These are phyloP conservation scores for Thraustochytrium sp. DNA, from an alignment of 352 stramenopile genomes.

Conservation along the genomic window DNA sequence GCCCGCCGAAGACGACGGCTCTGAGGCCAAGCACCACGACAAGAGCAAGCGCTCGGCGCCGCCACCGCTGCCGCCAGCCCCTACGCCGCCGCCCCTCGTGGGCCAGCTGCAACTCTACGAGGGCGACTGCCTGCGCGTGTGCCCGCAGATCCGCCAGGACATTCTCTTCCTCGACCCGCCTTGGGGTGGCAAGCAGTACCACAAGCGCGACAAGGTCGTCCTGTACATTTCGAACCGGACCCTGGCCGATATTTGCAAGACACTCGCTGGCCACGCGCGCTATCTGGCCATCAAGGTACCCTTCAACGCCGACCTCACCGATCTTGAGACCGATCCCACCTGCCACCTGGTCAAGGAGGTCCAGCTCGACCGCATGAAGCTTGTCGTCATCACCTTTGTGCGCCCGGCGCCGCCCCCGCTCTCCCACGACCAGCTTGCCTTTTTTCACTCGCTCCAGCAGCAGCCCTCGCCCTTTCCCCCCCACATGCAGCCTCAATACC, in stretches of 20 bases:
- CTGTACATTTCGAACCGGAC: constrained; percentile 20
- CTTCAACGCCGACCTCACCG: constrained; percentile 44
- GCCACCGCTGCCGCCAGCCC: not conserved
- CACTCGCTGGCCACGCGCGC: constrained; percentile 7
- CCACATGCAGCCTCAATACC: too few relatives aligned
- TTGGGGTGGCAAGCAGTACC: constrained; percentile 45
- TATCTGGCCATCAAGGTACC: constrained; percentile 48
- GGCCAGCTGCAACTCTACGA: not conserved
- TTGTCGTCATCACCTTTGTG: constrained; percentile 15
- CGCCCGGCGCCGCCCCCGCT: too few relatives aligned
- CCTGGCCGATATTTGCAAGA: constrained; percentile 41
- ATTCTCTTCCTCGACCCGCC: constrained; percentile 47
- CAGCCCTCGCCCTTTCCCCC: too few relatives aligned
- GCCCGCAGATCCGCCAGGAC: constrained; percentile 29
- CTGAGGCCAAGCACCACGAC: not conserved
- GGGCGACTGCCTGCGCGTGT: constrained; percentile 44
- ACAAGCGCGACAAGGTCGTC: constrained; percentile 43
- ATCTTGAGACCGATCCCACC: not conserved
- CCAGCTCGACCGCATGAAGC: constrained; percentile 33
- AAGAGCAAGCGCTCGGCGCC: too few relatives aligned
- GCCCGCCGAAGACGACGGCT: not conserved
- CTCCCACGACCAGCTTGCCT: constrained; percentile 24
- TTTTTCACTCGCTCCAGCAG: constrained; percentile 22
- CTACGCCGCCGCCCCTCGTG: not conserved
- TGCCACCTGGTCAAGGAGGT: constrained; percentile 39